Evolutionary conservation across 176 grass and related monocot species (phyloP).

Genomic region (Ensete ventricosum): DNA sequence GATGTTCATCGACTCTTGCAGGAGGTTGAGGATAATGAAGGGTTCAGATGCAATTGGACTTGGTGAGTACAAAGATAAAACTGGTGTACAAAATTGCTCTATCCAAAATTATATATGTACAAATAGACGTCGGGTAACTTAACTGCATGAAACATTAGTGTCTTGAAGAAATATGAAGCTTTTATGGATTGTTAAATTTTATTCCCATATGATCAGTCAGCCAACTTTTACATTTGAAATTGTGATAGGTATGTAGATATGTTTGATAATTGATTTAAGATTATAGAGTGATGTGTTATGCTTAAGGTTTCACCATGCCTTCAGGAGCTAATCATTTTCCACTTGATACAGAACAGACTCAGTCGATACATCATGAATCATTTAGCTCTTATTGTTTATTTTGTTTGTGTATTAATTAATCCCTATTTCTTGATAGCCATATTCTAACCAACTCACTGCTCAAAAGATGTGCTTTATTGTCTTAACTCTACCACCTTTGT

Average conservation of each 20-base stretch:
- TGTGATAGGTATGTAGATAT: background rate
- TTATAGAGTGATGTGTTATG: background rate
- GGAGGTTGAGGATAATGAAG: conserved; percentile 80
- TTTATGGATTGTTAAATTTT: background rate
- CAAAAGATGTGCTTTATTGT: no score
- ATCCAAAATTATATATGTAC: no score
- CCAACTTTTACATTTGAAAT: background rate
- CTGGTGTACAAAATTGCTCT: background rate
- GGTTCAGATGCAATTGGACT: conserved; percentile 77
- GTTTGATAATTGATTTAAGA: background rate
- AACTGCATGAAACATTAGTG: background rate
- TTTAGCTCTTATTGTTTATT: no score
- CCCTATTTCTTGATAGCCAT: no score
- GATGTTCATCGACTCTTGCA: conserved; percentile 73
- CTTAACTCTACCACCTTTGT: no score
- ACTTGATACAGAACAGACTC: background rate
- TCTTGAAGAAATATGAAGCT: no score
- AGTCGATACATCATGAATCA: no score
- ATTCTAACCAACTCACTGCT: no score
- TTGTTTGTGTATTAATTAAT: no score
- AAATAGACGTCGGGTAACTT: background rate
- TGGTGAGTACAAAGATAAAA: conserved; percentile 30
- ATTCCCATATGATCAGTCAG: background rate
- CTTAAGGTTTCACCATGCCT: background rate
- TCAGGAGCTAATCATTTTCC: background rate